Percentiles rank a stretch among this genome's conserved stretches.
phyloP scores from a whole-genome alignment of 2,329 filamentous ascomycete genomes.

The Aaosphaeria arxii region DNA sequence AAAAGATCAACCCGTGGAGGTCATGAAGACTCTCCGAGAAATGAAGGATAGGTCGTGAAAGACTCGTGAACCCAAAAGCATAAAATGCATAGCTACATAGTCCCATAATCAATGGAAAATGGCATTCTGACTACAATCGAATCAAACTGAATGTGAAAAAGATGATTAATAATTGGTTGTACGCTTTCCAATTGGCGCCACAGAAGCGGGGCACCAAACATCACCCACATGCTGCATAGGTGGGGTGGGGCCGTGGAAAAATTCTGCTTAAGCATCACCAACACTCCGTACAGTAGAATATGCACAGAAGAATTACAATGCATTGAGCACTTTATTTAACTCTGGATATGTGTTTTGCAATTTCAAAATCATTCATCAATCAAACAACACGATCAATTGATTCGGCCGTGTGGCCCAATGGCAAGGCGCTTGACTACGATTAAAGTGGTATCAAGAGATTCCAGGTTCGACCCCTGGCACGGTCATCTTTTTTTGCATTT shows the following conservation, averaged over 20 bases:
- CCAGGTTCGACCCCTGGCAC: slow-evolving; percentile 3
- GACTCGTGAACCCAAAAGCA: too few species aligned
- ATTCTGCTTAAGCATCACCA: not conserved
- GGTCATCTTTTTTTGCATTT: not conserved
- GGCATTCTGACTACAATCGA: not conserved
- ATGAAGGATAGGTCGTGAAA: slow-evolving; percentile 68
- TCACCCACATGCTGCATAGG: not conserved
- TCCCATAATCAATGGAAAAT: not conserved
- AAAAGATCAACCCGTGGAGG: slow-evolving; percentile 73
- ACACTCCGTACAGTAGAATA: not conserved
- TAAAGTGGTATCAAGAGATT: slow-evolving; percentile 5
- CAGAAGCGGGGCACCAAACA: not conserved
- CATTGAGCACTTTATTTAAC: not conserved
- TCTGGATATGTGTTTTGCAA: not conserved
- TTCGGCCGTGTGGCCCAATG: slow-evolving; percentile 49
- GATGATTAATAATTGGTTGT: not conserved
- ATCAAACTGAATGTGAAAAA: not conserved
- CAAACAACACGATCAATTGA: not conserved
- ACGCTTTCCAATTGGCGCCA: not conserved
- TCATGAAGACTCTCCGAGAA: slow-evolving; percentile 82
- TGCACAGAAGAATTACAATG: too few species aligned
- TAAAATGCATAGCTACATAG: not conserved
- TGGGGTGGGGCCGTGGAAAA: not conserved
- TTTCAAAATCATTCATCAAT: not conserved
- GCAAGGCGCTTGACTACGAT: slow-evolving; percentile 58